A percentile compares a stretch with the other conserved stretches of the same genome.
phyloP scores from a whole-genome alignment of 257 asterid species.

The Nicotiana tabacum region DNA sequence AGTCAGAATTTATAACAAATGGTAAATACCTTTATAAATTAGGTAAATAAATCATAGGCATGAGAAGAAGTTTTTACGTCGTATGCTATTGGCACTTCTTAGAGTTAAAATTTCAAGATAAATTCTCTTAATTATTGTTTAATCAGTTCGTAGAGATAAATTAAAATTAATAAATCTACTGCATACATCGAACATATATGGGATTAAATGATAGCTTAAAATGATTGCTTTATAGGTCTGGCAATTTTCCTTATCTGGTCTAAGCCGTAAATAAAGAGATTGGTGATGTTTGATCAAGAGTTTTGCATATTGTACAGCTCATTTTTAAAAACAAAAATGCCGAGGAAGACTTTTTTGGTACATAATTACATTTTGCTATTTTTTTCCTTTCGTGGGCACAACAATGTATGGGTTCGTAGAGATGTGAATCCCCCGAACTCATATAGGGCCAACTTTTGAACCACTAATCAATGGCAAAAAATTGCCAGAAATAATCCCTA shows the following conservation, averaged over 20 bases:
- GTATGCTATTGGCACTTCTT: too few species aligned
- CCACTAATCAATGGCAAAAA: background rate
- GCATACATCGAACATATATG: background rate
- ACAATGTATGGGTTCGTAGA: background rate
- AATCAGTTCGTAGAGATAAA: background rate
- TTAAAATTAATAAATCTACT: background rate
- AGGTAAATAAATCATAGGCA: too few species aligned
- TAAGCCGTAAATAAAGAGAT: background rate
- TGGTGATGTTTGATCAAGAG: background rate
- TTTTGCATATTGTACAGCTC: background rate
- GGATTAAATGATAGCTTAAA: background rate
- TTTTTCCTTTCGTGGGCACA: background rate
- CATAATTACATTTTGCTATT: background rate
- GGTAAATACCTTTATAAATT: too few species aligned
- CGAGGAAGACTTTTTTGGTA: background rate
- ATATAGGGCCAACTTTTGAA: background rate
- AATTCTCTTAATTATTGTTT: too few species aligned
- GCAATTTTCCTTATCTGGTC: background rate
- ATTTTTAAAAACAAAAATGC: background rate
- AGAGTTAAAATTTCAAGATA: too few species aligned
- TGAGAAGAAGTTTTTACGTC: too few species aligned
- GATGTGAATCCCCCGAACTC: background rate
- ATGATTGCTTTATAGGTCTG: background rate
- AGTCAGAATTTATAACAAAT: too few species aligned
- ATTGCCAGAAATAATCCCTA: background rate